Conservation (phyloP, 768 basidiomycete species). For the Termitomyces sp. region DNA sequence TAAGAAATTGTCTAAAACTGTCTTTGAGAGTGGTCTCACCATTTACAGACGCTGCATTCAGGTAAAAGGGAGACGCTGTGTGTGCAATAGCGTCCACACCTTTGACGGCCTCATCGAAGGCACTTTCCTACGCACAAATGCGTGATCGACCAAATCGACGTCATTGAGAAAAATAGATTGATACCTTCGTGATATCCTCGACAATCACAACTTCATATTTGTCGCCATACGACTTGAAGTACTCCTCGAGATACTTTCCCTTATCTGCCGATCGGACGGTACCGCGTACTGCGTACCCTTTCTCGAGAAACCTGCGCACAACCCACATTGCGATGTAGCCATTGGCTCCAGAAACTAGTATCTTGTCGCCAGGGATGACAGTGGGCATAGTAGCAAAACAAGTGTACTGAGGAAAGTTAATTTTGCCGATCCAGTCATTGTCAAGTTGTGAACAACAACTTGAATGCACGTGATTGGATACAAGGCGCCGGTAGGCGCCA, state of each 20-base stretch:
- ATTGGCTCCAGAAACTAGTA: slow-evolving; percentile 27
- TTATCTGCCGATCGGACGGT: slow-evolving; percentile 23
- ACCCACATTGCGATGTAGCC: slow-evolving; percentile 29
- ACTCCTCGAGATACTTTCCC: slow-evolving; percentile 17
- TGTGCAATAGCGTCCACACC: slow-evolving; percentile 64
- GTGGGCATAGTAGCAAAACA: slow-evolving; percentile 15
- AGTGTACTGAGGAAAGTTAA: too few species aligned
- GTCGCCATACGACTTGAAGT: slow-evolving; percentile 20
- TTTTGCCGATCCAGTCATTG: too few species aligned
- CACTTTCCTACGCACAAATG: slow-evolving; percentile 39
- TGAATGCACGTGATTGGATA: too few species aligned
- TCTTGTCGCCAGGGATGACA: slow-evolving; percentile 17
- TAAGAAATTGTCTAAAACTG: not conserved
- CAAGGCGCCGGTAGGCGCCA: too few species aligned
- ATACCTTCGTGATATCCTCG: slow-evolving; percentile 22
- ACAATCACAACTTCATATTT: slow-evolving; percentile 25
- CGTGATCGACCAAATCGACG: not conserved
- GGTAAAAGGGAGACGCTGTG: slow-evolving; percentile 56
- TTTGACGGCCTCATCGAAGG: slow-evolving; percentile 70
- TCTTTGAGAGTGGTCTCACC: slow-evolving; percentile 3
- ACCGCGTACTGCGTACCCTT: slow-evolving; percentile 25
- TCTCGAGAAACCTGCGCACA: slow-evolving; percentile 23
- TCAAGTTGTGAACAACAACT: too few species aligned
- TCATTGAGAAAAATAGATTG: not conserved
- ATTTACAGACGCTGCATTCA: slow-evolving; percentile 35